These are phyloP conservation scores for Botrytis deweyae DNA, from an alignment of 2,329 filamentous ascomycete species.

Conservation along the genomic window DNA sequence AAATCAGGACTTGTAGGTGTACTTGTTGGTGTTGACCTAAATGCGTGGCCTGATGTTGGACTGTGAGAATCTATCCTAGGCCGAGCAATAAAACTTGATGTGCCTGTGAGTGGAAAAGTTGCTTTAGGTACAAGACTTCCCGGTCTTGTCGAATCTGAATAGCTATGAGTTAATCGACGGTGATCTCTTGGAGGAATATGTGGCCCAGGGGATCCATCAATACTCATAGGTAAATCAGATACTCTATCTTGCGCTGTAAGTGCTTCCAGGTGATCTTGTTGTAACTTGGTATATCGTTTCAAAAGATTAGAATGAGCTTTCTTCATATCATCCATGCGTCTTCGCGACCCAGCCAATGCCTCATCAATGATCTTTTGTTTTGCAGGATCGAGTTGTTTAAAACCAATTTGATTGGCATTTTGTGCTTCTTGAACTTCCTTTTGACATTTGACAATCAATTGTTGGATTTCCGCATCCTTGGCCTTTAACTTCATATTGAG, in stretches of 20 bases:
- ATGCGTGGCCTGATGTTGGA: not conserved
- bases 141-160: not conserved
- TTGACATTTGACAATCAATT: constrained; percentile 23
- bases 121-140: constrained; percentile 5
- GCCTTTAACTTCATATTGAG: constrained; percentile 57
- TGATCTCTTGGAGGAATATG: constrained; percentile 1
- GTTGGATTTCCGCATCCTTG: constrained; percentile 49
- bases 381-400: not conserved
- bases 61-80: constrained; percentile 8
- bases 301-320: constrained; percentile 52
- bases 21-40: constrained; percentile 6
- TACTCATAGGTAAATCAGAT: constrained; percentile 9
- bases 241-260: not conserved
- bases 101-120: not conserved
- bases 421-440: constrained; percentile 45
- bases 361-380: constrained; percentile 27
- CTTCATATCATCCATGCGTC: constrained; percentile 49
- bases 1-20: constrained; percentile 4
- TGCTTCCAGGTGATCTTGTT: constrained; percentile 42
- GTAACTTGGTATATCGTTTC: constrained; percentile 50
- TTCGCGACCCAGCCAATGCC: constrained; percentile 26
- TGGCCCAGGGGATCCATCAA: constrained; percentile 9
- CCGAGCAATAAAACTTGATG: constrained; percentile 7
- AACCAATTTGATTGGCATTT: constrained; percentile 7
- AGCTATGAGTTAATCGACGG: constrained; percentile 11